Percentiles rank a stretch among this genome's conserved stretches.
These are phyloP conservation scores for Royoungia palumana DNA, from an alignment of 768 basidiomycete species.

Conservation along the genomic window DNA sequence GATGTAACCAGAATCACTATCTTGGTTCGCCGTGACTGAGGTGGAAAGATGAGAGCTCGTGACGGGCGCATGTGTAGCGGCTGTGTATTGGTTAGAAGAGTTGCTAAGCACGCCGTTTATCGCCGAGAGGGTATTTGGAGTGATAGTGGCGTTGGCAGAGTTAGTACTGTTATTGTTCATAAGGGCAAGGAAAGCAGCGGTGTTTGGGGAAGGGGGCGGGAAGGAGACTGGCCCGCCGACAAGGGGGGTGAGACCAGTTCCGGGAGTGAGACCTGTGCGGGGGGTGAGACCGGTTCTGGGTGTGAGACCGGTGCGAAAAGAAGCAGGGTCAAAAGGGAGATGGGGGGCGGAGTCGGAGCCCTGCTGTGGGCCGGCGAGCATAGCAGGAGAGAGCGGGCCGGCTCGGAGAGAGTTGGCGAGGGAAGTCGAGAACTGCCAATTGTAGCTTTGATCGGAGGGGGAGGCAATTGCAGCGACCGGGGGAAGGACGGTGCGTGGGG, in stretches of 20 bases:
- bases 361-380: constrained; percentile 85
- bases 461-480: constrained; percentile 76
- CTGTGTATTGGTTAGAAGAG: constrained; percentile 23
- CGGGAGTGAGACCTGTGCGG: constrained; percentile 75
- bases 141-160: constrained; percentile 47
- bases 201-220: constrained; percentile 83
- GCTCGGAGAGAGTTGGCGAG: constrained; percentile 79
- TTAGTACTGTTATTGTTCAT: constrained; percentile 58
- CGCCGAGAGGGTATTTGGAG: constrained; percentile 54
- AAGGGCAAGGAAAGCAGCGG: constrained; percentile 89
- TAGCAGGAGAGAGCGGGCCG: constrained; percentile 93
- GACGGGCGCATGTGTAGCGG: constrained; percentile 31
- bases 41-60: constrained; percentile 35
- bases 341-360: constrained; percentile 36
- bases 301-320: constrained; percentile 84
- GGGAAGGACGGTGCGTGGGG: constrained; percentile 75
- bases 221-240: constrained; percentile 72
- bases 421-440: constrained; percentile 62
- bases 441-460: constrained; percentile 45
- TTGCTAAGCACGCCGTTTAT: constrained; percentile 73
- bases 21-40: constrained; percentile 34
- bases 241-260: constrained; percentile 76
- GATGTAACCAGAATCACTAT: constrained; percentile 33
- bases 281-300: constrained; percentile 84
- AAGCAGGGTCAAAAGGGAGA: constrained; percentile 61